Percentiles rank a stretch among this genome's conserved stretches.
Evolutionary conservation across 805 yeast genomes (phyloP).

Genomic region (Pichia ethanolica): DNA sequence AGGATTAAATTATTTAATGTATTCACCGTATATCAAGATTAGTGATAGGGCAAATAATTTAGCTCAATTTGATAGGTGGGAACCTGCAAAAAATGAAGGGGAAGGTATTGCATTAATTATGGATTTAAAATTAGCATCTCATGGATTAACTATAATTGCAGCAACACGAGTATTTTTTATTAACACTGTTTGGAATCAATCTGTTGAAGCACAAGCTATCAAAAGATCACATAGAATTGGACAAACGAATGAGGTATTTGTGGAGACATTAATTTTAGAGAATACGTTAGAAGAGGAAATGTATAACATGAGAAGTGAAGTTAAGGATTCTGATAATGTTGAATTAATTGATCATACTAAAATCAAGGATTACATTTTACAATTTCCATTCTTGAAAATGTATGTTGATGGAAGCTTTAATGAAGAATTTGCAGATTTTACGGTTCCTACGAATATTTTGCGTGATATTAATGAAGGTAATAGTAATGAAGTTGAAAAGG

Average conservation of each 20-base stretch:
- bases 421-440: constrained; percentile 10
- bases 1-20: constrained; percentile 54
- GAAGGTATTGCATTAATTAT: constrained; percentile 52
- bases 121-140: constrained; percentile 63
- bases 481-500: constrained; percentile 5
- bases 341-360: constrained; percentile 53
- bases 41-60: constrained; percentile 46
- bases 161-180: constrained; percentile 65
- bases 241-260: constrained; percentile 52
- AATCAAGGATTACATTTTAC: constrained; percentile 48
- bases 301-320: constrained; percentile 32
- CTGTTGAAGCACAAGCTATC: constrained; percentile 69
- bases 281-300: constrained; percentile 66
- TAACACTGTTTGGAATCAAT: constrained; percentile 65
- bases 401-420: constrained; percentile 30
- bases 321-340: constrained; percentile 16
- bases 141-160: constrained; percentile 59
- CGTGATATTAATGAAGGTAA: constrained; percentile 10
- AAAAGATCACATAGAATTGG: constrained; percentile 76
- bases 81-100: constrained; percentile 28
- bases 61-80: constrained; percentile 39
- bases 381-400: constrained; percentile 39
- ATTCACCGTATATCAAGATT: constrained; percentile 52
- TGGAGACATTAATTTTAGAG: constrained; percentile 57
- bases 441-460: constrained; percentile 14